A percentile compares a stretch with the other conserved stretches of the same genome.
Evolutionary conservation across 768 basidiomycete species (phyloP).

Genomic region (Calocybe cyanea): DNA sequence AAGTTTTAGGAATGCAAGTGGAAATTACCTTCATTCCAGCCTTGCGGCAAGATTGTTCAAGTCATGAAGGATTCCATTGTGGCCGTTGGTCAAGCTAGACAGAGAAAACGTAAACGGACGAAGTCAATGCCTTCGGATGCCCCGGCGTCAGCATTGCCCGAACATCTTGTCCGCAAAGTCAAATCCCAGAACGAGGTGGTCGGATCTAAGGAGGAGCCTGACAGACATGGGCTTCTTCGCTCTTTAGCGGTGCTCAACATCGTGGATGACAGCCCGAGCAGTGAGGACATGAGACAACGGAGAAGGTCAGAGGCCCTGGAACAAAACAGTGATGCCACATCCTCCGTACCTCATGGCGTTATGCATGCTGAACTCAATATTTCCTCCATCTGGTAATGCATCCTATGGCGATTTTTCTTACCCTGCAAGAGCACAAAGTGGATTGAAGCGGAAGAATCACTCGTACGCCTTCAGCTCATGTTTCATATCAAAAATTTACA

Average conservation of each 20-base stretch:
- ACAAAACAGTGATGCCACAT: slow-evolving; percentile 26
- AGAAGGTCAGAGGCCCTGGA: slow-evolving; percentile 54
- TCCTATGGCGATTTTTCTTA: slow-evolving; percentile 60
- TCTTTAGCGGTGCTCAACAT: slow-evolving; percentile 68
- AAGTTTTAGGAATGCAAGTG: slow-evolving; percentile 43
- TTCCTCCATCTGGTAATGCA: slow-evolving; percentile 30
- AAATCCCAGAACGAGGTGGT: slow-evolving; percentile 17
- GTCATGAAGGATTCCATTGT: slow-evolving; percentile 62
- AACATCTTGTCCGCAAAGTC: slow-evolving; percentile 17
- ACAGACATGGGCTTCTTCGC: too few species aligned
- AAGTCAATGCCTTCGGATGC: slow-evolving; percentile 21
- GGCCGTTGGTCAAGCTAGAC: slow-evolving; percentile 63
- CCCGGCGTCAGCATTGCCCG: slow-evolving; percentile 11
- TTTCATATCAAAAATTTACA: too few species aligned
- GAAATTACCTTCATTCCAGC: too few species aligned
- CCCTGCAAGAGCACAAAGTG: slow-evolving; percentile 61
- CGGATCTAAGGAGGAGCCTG: too few species aligned
- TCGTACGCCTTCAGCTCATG: slow-evolving; percentile 62
- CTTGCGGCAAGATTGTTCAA: slow-evolving; percentile 41
- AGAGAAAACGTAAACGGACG: slow-evolving; percentile 63
- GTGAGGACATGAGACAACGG: slow-evolving; percentile 38
- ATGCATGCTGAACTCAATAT: slow-evolving; percentile 3
- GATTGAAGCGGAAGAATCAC: slow-evolving; percentile 66
- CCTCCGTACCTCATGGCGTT: background rate
- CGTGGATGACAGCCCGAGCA: slow-evolving; percentile 52